Evolutionary conservation across 1,139 yeast genomes (phyloP).

Genomic region (Kurtzmaniella quercitrusa): DNA sequence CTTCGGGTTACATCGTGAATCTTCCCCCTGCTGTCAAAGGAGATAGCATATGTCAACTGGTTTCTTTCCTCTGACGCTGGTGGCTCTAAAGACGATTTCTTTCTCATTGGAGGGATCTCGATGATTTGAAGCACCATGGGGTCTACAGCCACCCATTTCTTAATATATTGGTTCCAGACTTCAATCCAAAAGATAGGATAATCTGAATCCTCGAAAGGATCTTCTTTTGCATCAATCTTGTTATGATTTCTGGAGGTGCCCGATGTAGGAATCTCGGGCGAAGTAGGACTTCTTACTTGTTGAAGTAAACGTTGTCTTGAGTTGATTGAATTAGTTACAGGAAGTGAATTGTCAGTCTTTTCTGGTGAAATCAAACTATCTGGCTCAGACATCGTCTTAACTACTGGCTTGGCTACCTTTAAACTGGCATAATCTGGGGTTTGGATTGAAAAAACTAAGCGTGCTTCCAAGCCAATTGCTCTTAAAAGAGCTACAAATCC

Average conservation of each 20-base stretch:
- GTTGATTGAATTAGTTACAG: not conserved
- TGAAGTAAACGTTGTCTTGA: conserved; percentile 9
- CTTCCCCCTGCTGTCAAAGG: conserved; percentile 62
- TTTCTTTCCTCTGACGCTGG: conserved; percentile 59
- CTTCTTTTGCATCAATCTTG: not conserved
- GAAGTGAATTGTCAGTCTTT: conserved; percentile 3
- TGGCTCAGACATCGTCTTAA: conserved; percentile 4
- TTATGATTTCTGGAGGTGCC: too few relatives aligned
- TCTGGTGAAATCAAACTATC: conserved; percentile 1
- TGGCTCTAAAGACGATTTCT: conserved; percentile 70
- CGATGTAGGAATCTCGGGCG: not conserved
- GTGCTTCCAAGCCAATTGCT: conserved; percentile 63
- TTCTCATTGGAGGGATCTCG: conserved; percentile 58
- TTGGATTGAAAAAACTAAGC: conserved; percentile 79
- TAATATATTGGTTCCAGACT: conserved; percentile 75
- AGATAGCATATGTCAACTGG: conserved; percentile 68
- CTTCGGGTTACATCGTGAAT: conserved; percentile 83
- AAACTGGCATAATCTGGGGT: conserved; percentile 75
- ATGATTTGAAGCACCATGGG: conserved; percentile 63
- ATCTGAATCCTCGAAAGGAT: conserved; percentile 23
- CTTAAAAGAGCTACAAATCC: conserved; percentile 80
- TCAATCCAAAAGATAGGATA: conserved; percentile 91
- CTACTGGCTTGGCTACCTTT: conserved; percentile 2
- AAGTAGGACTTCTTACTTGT: conserved; percentile 4
- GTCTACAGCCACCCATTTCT: conserved; percentile 83